Conservation (phyloP, 495 filamentous ascomycete species). For the Aspergillus nidulans region DNA sequence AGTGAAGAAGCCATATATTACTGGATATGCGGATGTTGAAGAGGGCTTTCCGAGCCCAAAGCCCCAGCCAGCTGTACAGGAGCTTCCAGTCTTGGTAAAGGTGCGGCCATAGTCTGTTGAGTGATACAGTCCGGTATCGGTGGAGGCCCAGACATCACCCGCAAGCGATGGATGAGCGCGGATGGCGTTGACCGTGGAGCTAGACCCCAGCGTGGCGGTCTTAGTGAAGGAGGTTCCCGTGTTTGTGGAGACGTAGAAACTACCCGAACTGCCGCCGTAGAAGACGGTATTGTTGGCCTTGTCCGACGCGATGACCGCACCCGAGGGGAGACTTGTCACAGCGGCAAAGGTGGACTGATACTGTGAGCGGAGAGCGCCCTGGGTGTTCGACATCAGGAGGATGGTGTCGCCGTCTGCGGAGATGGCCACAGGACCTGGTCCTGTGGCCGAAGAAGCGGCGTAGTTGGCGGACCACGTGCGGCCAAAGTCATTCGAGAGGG, state of each 20-base stretch:
- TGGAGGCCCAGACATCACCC: conserved; percentile 14
- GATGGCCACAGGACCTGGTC: conserved; percentile 6
- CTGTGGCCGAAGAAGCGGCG: conserved; percentile 8
- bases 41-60: conserved; percentile 11
- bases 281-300: conserved; percentile 13
- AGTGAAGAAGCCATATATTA: conserved; percentile 14
- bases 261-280: conserved; percentile 7
- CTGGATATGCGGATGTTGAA: neutral
- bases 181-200: conserved; percentile 11
- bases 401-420: conserved; percentile 12
- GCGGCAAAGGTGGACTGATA: conserved; percentile 2
- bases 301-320: conserved; percentile 14
- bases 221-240: conserved; percentile 4
- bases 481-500: conserved; percentile 12
- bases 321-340: conserved; percentile 12
- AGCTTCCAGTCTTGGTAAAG: conserved; percentile 7
- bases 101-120: conserved; percentile 11
- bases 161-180: conserved; percentile 13
- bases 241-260: conserved; percentile 14
- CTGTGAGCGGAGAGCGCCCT: conserved; percentile 4
- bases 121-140: conserved; percentile 14
- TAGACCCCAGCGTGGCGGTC: conserved; percentile 6
- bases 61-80: conserved; percentile 7
- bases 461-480: conserved; percentile 13
- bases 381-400: conserved; percentile 7